phyloP scores from a whole-genome alignment of 306 rosid species.

The Lathyrus oleraceus region DNA sequence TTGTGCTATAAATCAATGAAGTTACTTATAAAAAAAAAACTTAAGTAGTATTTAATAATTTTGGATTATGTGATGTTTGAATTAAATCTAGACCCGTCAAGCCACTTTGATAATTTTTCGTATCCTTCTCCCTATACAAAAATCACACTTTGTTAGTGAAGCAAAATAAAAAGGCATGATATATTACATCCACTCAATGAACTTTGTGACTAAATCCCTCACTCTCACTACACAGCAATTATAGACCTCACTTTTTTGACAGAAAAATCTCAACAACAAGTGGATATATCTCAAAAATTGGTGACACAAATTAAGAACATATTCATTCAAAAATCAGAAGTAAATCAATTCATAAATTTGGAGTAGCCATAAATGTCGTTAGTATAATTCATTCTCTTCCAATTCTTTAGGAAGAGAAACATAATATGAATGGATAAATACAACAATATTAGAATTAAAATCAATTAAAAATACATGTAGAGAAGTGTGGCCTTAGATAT shows the following conservation, averaged over 20 bases:
- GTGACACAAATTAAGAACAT: neutral
- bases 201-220: neutral
- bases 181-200: neutral
- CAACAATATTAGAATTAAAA: neutral
- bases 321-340: neutral
- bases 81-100: too few relatives aligned
- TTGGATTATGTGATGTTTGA: too few relatives aligned
- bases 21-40: too few relatives aligned
- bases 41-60: too few relatives aligned
- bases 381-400: neutral
- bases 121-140: too few relatives aligned
- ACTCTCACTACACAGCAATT: neutral
- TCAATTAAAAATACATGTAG: conserved; percentile 13
- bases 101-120: too few relatives aligned
- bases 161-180: neutral
- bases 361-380: neutral
- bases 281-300: conserved; percentile 20
- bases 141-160: too few relatives aligned
- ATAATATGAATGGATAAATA: conserved; percentile 23
- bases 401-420: neutral
- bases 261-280: neutral
- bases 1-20: too few relatives aligned
- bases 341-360: conserved; percentile 23
- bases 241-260: neutral
- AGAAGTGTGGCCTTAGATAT: conserved; percentile 41